Evolutionary conservation across 208 protist species (phyloP), one percentile per base, ranked within the genome.

Genomic region (Acanthamoeba lenticulata): DNA sequence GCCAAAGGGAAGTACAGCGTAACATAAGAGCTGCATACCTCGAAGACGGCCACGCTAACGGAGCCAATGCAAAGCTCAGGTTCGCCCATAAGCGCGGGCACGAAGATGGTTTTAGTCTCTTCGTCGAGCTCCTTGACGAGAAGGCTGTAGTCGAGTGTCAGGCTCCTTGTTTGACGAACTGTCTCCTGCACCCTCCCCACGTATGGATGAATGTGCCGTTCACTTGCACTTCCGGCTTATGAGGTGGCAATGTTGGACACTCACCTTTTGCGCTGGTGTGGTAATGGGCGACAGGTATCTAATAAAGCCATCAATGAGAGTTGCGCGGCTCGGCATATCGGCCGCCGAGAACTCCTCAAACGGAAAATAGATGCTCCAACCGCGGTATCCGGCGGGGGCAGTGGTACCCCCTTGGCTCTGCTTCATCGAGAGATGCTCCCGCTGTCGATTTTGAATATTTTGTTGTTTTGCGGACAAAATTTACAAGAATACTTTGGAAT

Each of bases 281-380:
- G 55, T 49, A 42, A 32, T 74, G 45, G 38, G 27, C 9, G 24
- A 40, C 3, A 91, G 38, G 55, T 91, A 91, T 24, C 72, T 49
- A 52, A 91, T 91, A 34, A 91, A 91, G 17, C 34, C 85, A 6
- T 91, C 38, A 49, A 91, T 91, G 29, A 91, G 40, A 1, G 38
- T 72, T 17, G 38, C 42, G 21, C 85, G 47, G 9, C 9, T 27
- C 9, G 29, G 34, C 47, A 74, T 65, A 27, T 91, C 85, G 19
- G 67, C 85, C 7, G 57, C 38, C 45, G 85, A 62, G n/a, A 91
- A 91, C 32, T 40, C 55, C 55, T 91, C 85, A n/a, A 55, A 40
- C 1, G 85, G 47, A 24, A 91, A 91, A 32, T 72, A 91, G 2
- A 72, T 6, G 45, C 42, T 49, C 85, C 85, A 91, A 21, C 85